Evolutionary conservation across 352 stramenopile species (phyloP).

Genomic region (Poterioochromonas sp.): DNA sequence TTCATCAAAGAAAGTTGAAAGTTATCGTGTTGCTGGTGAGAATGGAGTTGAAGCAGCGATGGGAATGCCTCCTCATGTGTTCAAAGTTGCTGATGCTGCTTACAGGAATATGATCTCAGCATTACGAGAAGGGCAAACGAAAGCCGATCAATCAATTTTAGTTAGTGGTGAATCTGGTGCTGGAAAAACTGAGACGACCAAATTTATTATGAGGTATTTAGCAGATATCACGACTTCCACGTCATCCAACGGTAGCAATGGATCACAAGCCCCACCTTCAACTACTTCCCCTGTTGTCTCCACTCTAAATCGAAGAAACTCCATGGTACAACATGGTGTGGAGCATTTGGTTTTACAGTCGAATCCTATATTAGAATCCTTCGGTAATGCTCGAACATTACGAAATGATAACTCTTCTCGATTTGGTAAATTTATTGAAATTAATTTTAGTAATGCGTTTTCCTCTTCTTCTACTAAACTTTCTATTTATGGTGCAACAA

Average conservation of each 20-base stretch:
- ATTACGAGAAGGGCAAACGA: background rate
- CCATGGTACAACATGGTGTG: background rate
- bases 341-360: slow-evolving; percentile 4
- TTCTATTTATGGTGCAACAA: slow-evolving; percentile 59
- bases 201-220: background rate
- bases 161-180: slow-evolving; percentile 19
- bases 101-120: slow-evolving; percentile 34
- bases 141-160: slow-evolving; percentile 21
- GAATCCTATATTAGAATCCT: slow-evolving; percentile 75
- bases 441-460: slow-evolving; percentile 74
- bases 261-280: background rate
- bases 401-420: slow-evolving; percentile 87
- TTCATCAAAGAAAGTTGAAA: slow-evolving; percentile 41
- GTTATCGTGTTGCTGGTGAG: slow-evolving; percentile 43
- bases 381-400: slow-evolving; percentile 75
- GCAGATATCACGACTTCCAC: background rate
- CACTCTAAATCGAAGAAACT: background rate
- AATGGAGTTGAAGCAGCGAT: background rate
- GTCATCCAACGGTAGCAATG: background rate
- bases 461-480: slow-evolving; percentile 44
- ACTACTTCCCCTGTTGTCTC: background rate
- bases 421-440: slow-evolving; percentile 86
- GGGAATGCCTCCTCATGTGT: slow-evolving; percentile 42
- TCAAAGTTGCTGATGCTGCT: slow-evolving; percentile 45
- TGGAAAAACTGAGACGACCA: slow-evolving; percentile 30